Conservation (phyloP, 2,329 filamentous ascomycete species). For the Geoglossum cookeanum region DNA sequence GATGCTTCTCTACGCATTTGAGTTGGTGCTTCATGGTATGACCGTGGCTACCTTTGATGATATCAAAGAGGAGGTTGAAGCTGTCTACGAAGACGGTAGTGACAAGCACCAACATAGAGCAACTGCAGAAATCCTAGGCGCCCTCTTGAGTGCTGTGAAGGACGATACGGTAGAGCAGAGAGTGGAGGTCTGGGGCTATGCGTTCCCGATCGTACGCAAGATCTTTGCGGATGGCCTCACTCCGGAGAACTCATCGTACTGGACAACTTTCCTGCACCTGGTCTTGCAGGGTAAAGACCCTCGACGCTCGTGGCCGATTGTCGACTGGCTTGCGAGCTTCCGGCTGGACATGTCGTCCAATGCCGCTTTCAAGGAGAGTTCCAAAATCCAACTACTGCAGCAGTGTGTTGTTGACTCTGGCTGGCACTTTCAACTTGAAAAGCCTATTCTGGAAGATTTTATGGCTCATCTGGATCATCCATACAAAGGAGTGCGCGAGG, state of each 20-base stretch:
- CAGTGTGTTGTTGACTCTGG: slow-evolving; percentile 73
- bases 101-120: slow-evolving; percentile 97
- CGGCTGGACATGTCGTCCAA: slow-evolving; percentile 86
- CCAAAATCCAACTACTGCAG: slow-evolving; percentile 81
- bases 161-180: slow-evolving; percentile 60
- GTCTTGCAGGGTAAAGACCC: slow-evolving; percentile 80
- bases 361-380: slow-evolving; percentile 96
- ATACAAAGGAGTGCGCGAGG: slow-evolving; percentile 91
- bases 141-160: slow-evolving; percentile 59
- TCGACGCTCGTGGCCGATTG: slow-evolving; percentile 65
- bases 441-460: slow-evolving; percentile 78
- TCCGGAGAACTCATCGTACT: slow-evolving; percentile 85
- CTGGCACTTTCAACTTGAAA: slow-evolving; percentile 88
- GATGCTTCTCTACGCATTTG: slow-evolving; percentile 74
- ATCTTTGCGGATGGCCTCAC: slow-evolving; percentile 85
- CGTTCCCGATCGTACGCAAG: slow-evolving; percentile 67
- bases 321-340: slow-evolving; percentile 68
- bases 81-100: slow-evolving; percentile 75
- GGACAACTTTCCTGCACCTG: slow-evolving; percentile 84
- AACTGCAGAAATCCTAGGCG: slow-evolving; percentile 81
- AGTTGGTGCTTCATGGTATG: slow-evolving; percentile 65
- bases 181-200: slow-evolving; percentile 68
- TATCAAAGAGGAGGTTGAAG: slow-evolving; percentile 58
- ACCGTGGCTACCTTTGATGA: slow-evolving; percentile 70
- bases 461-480: slow-evolving; percentile 84